A percentile compares a stretch with the other conserved stretches of the same genome.
Conservation (phyloP, 371 early-diverging fungal genomes). For the Mortierella sp. region DNA sequence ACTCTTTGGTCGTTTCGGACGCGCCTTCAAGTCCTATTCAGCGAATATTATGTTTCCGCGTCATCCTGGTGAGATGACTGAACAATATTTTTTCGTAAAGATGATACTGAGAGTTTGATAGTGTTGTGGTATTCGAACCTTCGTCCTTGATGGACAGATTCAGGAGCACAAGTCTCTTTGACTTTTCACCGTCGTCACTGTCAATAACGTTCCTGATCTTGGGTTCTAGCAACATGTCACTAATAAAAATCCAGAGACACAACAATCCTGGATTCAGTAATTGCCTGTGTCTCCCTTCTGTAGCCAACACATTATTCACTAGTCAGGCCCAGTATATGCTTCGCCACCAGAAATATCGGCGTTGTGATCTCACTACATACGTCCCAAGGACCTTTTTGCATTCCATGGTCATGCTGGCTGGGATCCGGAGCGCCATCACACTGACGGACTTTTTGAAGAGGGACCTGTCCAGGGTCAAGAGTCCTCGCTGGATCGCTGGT, state of each 20-base stretch:
- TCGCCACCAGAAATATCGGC: background rate
- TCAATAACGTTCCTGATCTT: slow-evolving; percentile 77
- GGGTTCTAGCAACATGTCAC: slow-evolving; percentile 78
- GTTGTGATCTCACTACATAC: slow-evolving; percentile 47
- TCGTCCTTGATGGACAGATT: slow-evolving; percentile 58
- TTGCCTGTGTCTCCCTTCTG: background rate
- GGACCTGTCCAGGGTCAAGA: slow-evolving; percentile 68
- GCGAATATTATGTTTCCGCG: no score
- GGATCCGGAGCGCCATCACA: slow-evolving; percentile 74
- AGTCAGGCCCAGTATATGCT: background rate
- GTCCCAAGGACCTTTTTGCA: slow-evolving; percentile 63
- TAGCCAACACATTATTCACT: background rate
- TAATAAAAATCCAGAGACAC: slow-evolving; percentile 23
- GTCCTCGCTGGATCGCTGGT: slow-evolving; percentile 61
- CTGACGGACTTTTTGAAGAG: slow-evolving; percentile 67
- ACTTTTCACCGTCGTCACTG: slow-evolving; percentile 64
- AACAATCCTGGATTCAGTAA: background rate
- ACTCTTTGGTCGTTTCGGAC: slow-evolving; percentile 57
- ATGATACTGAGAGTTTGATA: no score
- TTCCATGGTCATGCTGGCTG: slow-evolving; percentile 65
- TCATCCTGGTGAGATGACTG: no score
- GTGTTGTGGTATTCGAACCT: slow-evolving; percentile 26
- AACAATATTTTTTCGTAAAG: no score
- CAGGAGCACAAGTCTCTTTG: slow-evolving; percentile 71
- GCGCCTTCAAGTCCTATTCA: slow-evolving; percentile 58